Evolutionary conservation across 1,284 basidiomycete species (phyloP).

Genomic region (Trametes hirsuta): DNA sequence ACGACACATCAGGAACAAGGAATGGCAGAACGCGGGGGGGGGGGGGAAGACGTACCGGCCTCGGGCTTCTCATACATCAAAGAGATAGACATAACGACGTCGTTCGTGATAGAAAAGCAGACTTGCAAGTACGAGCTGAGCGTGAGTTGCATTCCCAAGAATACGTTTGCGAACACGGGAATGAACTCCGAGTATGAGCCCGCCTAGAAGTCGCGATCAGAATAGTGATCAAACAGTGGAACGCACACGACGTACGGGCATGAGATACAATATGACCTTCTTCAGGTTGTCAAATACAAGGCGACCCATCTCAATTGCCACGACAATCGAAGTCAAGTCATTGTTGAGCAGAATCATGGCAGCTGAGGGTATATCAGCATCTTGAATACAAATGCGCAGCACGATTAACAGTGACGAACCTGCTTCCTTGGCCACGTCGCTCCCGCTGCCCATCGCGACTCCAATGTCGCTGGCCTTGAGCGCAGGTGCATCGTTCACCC

Average conservation of each 20-base stretch:
- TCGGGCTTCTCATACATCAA: slow-evolving; percentile 61
- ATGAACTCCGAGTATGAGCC: slow-evolving; percentile 66
- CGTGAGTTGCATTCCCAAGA: slow-evolving; percentile 47
- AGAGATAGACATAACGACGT: slow-evolving; percentile 51
- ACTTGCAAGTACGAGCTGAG: slow-evolving; percentile 49
- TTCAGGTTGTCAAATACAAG: slow-evolving; percentile 74
- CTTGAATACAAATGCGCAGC: too few species aligned
- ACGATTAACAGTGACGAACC: slow-evolving; percentile 26
- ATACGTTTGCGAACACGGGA: slow-evolving; percentile 61
- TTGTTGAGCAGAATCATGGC: slow-evolving; percentile 53
- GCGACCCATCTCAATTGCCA: slow-evolving; percentile 57
- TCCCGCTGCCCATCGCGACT: slow-evolving; percentile 56
- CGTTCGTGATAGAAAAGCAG: slow-evolving; percentile 51
- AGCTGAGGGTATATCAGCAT: slow-evolving; percentile 32
- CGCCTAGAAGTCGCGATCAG: neutral
- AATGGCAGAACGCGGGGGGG: slow-evolving; percentile 14
- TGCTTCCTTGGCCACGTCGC: slow-evolving; percentile 53
- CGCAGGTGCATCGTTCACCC: slow-evolving; percentile 72
- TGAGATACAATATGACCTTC: slow-evolving; percentile 52
- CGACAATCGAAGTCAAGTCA: slow-evolving; percentile 52
- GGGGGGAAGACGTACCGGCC: slow-evolving; percentile 34
- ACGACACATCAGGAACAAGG: neutral
- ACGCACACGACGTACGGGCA: slow-evolving; percentile 42
- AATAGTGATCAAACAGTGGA: neutral
- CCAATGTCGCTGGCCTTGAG: slow-evolving; percentile 61